phyloP scores from a whole-genome alignment of 768 basidiomycete species.

The Roridomyces roridus region DNA sequence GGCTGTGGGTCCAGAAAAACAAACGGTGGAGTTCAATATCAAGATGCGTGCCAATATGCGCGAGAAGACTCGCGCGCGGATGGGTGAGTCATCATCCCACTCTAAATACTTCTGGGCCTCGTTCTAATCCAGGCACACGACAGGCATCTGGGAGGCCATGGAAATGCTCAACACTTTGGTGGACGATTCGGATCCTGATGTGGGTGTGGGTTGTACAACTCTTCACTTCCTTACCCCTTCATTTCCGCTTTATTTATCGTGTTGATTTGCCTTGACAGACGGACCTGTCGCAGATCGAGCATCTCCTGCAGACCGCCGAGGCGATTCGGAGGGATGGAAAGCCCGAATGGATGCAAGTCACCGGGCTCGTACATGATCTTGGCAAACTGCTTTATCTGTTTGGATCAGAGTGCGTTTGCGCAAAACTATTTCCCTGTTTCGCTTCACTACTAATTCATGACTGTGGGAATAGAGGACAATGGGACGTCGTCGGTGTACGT shows the following conservation, averaged over 20 bases:
- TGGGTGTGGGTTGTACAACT: slow-evolving; percentile 45
- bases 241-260: too few species aligned
- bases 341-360: slow-evolving; percentile 89
- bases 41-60: slow-evolving; percentile 78
- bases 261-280: slow-evolving; percentile 52
- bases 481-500: slow-evolving; percentile 91
- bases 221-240: too few species aligned
- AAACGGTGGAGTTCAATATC: slow-evolving; percentile 87
- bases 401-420: slow-evolving; percentile 60
- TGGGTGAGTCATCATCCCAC: slow-evolving; percentile 50
- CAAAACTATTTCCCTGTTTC: background rate
- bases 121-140: background rate
- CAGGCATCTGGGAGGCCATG: slow-evolving; percentile 80
- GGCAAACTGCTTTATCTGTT: slow-evolving; percentile 88
- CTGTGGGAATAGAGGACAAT: slow-evolving; percentile 70
- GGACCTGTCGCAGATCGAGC: slow-evolving; percentile 84
- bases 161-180: slow-evolving; percentile 86
- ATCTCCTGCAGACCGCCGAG: slow-evolving; percentile 91
- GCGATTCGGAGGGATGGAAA: slow-evolving; percentile 86
- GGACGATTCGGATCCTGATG: slow-evolving; percentile 92
- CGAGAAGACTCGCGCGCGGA: slow-evolving; percentile 67
- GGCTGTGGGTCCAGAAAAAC: slow-evolving; percentile 62
- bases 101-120: background rate
- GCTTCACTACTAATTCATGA: too few species aligned
- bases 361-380: slow-evolving; percentile 67